Base-by-base conservation (phyloP, 148 eudicot species). In the Salicornia ramosissima region DNA sequence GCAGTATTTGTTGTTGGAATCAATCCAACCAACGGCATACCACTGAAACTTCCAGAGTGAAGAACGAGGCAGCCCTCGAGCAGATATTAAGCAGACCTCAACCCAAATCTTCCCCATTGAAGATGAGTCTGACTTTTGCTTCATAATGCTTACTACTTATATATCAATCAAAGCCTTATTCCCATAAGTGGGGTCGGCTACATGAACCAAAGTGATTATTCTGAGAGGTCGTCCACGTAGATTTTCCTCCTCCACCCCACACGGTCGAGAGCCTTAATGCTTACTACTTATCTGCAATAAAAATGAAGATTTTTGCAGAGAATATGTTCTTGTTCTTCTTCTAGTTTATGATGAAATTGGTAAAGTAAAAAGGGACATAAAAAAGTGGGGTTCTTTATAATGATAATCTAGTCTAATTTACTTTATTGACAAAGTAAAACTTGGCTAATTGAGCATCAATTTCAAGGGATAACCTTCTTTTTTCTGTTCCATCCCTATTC, bases 11-110 rank as follows among this genome's bases (percentile, higher is more conserved):
- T 80, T 71, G 63, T 72, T 77, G 0, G 90, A 87, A 77, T 92
- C 85, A 14, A 89, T 83, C 97, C 97, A 92, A 47, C 89, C 97
- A 34, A 89, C 89, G 11, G 92, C 92, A 53, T 73, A 92, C 90
- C 90, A 92, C 31, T 89, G 97, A 64, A 72, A 86, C 90, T 92
- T 92, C 74, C 81, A 84, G 24, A 87, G 78, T 6, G 85, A 75
- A 2, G 86, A 79, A 0, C 87, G 84, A 29, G 83, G 73, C 15
- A 91, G 81, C 19, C 95, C 97, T 7, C 92, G 81, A 21, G 88
- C 95, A 1, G 97, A 92, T 11, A 92, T 83, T 49, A 89, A 64
- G 81, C 96, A 86, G 33, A 92, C 76, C 76, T 92, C 97, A 16
- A 92, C 75, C 80, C 84, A 76, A 43, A 79, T 75, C 67, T 87